These are phyloP conservation scores for Salix arbutifolia DNA, from an alignment of 345 rosid genomes.

Conservation along the genomic window DNA sequence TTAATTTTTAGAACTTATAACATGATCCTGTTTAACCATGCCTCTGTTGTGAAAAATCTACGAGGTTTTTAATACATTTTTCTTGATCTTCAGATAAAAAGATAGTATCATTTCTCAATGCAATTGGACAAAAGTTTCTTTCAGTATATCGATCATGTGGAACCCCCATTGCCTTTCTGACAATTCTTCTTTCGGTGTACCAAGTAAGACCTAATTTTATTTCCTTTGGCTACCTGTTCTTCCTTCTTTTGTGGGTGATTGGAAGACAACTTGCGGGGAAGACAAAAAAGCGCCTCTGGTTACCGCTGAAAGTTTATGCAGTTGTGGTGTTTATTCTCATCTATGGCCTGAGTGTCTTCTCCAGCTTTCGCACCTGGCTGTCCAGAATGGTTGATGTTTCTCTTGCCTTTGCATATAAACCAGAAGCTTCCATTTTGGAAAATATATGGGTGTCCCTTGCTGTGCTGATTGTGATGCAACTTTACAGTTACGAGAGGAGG, in stretches of 20 bases:
- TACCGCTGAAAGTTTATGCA: slow-evolving; percentile 39
- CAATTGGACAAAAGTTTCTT: slow-evolving; percentile 36
- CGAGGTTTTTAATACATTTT: background rate
- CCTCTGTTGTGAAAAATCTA: too few relatives aligned
- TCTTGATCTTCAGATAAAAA: slow-evolving; percentile 26
- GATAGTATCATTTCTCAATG: slow-evolving; percentile 31
- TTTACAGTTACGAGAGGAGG: slow-evolving; percentile 43
- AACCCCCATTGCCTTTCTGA: slow-evolving; percentile 39
- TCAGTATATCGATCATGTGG: slow-evolving; percentile 43
- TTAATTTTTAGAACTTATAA: background rate
- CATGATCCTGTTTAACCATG: background rate
- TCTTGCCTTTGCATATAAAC: slow-evolving; percentile 28
- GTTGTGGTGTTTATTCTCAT: slow-evolving; percentile 26
- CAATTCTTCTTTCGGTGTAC: slow-evolving; percentile 41
- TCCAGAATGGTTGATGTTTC: slow-evolving; percentile 26
- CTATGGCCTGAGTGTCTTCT: slow-evolving; percentile 32
- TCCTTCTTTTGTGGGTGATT: slow-evolving; percentile 42
- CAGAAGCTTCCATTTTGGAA: slow-evolving; percentile 31
- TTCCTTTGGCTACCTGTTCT: slow-evolving; percentile 39
- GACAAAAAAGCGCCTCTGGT: slow-evolving; percentile 37
- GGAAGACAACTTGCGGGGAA: slow-evolving; percentile 42
- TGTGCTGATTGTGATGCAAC: slow-evolving; percentile 38
- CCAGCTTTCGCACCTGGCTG: slow-evolving; percentile 25
- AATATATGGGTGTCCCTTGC: slow-evolving; percentile 38
- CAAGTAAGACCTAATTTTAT: slow-evolving; percentile 35